Percentiles rank a stretch among this genome's conserved stretches.
Conservation (phyloP, 2,329 filamentous ascomycete genomes). For the Ophiocordyceps camponoti-leonardi region DNA sequence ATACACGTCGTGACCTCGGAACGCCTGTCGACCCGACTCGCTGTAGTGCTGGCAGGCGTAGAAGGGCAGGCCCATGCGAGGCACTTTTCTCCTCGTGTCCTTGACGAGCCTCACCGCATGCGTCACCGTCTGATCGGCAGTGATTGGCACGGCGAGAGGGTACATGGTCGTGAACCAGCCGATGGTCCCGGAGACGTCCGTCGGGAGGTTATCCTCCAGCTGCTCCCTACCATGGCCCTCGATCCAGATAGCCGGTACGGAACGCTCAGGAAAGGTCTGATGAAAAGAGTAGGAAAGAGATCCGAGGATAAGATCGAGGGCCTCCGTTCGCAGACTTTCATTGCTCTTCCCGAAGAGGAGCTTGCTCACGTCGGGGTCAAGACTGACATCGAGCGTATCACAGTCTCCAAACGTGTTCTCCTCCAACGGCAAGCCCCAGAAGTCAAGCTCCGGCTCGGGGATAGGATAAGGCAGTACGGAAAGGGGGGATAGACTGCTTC, state of each 20-base stretch:
- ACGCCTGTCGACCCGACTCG: constrained; percentile 11
- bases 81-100: constrained; percentile 15
- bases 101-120: constrained; percentile 11
- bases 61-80: constrained; percentile 18
- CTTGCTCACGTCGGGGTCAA: neutral
- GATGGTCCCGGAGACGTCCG: constrained; percentile 20
- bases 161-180: constrained; percentile 28
- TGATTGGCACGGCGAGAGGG: constrained; percentile 11
- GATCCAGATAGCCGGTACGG: constrained; percentile 17
- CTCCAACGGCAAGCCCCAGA: constrained; percentile 4
- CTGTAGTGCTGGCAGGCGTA: constrained; percentile 18
- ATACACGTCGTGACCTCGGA: constrained; percentile 16
- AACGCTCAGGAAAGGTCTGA: constrained; percentile 15
- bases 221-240: constrained; percentile 24
- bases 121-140: neutral
- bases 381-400: constrained; percentile 2
- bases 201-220: constrained; percentile 3
- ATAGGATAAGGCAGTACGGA: constrained; percentile 2
- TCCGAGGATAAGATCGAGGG: constrained; percentile 21
- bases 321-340: constrained; percentile 14
- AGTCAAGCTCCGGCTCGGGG: constrained; percentile 4
- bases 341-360: constrained; percentile 10
- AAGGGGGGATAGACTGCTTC: constrained; percentile 1
- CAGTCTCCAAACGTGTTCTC: constrained; percentile 3
- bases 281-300: constrained; percentile 16